Evolutionary conservation across 495 filamentous ascomycete genomes (phyloP).

Genomic region (Xylona heveae): DNA sequence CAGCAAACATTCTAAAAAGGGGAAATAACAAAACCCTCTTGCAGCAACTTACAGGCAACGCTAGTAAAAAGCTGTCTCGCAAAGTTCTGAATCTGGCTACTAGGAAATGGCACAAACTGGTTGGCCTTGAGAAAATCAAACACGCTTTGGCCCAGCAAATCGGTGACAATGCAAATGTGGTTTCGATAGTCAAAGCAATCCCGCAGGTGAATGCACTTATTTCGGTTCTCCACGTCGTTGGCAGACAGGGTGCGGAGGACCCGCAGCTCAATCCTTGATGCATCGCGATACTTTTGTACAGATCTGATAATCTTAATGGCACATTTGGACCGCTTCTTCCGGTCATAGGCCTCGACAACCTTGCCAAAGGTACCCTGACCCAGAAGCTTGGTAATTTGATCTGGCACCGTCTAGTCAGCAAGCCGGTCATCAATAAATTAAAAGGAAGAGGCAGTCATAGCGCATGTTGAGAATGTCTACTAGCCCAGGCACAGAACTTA

Average conservation of each 20-base stretch:
- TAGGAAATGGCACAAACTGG: constrained; percentile 89
- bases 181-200: constrained; percentile 97
- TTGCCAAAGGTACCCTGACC: constrained; percentile 97
- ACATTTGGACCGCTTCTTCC: constrained; percentile 48
- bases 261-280: constrained; percentile 84
- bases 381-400: constrained; percentile 68
- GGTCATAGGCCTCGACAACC: constrained; percentile 81
- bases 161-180: constrained; percentile 98
- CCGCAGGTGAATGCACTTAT: constrained; percentile 89
- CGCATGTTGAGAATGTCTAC: too few species aligned
- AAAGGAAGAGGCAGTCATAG: constrained; percentile 1
- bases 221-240: constrained; percentile 81
- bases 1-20: background rate
- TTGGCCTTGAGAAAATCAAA: constrained; percentile 97
- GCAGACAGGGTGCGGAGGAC: constrained; percentile 76
- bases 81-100: constrained; percentile 94
- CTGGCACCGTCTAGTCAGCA: constrained; percentile 30
- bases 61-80: constrained; percentile 92
- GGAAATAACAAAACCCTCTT: background rate
- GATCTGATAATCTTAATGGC: constrained; percentile 97
- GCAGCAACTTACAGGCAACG: constrained; percentile 66
- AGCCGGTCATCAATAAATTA: background rate
- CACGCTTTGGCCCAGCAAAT: constrained; percentile 85
- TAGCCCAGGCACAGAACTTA: too few species aligned
- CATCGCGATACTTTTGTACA: constrained; percentile 94